These are phyloP conservation scores for Lasiodiplodia hormozganensis DNA, from an alignment of 2,329 filamentous ascomycete genomes.

Conservation along the genomic window DNA sequence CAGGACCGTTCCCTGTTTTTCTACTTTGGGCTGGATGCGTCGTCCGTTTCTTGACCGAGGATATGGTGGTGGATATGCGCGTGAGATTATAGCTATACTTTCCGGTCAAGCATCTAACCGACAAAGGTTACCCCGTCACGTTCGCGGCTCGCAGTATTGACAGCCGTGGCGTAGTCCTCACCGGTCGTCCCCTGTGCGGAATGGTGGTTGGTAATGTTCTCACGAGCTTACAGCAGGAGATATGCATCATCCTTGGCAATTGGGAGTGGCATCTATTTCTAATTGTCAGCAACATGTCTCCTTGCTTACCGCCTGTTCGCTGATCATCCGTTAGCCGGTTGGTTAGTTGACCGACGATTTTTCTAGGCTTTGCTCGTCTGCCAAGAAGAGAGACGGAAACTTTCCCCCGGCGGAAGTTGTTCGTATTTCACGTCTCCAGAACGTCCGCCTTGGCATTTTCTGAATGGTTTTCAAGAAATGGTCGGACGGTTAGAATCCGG, in stretches of 20 bases:
- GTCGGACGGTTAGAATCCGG: not conserved
- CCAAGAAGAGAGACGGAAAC: not conserved
- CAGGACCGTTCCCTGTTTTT: not conserved
- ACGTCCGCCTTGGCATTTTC: not conserved
- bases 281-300: not conserved
- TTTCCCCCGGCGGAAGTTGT: not conserved
- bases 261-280: not conserved
- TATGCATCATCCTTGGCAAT: too few relatives aligned
- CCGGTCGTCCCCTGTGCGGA: too few relatives aligned
- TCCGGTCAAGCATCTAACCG: too few relatives aligned
- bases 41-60: not conserved
- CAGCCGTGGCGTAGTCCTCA: too few relatives aligned
- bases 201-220: too few relatives aligned
- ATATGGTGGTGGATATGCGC: not conserved
- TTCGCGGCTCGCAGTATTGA: too few relatives aligned
- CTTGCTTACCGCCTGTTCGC: not conserved
- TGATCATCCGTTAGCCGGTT: not conserved
- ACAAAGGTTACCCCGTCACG: too few relatives aligned
- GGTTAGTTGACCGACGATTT: not conserved
- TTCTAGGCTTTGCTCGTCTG: not conserved
- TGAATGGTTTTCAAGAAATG: not conserved
- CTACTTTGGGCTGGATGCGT: not conserved
- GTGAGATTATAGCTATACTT: not conserved
- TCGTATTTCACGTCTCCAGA: not conserved
- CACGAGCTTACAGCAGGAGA: too few relatives aligned